Evolutionary conservation across 2,329 filamentous ascomycete genomes (phyloP), one percentile per base, ranked within the genome.

Genomic region (Orbilia quercus): DNA sequence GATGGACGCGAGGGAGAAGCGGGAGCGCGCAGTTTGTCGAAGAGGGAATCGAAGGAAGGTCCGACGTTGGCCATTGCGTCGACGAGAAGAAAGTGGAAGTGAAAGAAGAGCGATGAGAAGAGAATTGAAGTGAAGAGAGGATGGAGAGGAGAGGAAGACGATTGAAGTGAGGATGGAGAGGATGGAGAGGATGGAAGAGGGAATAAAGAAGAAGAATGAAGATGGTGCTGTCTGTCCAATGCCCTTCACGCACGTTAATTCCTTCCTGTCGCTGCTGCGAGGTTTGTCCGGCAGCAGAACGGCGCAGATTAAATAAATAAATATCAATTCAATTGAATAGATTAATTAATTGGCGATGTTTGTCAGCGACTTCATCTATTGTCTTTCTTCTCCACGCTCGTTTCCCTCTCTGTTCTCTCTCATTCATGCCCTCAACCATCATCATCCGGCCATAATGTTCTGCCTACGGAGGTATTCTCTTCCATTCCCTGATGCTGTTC

Each of bases 381-480:
- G n/a, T n/a, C n/a, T n/a, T 14, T 50, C 45, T 9, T 31, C 20
- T 31, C 18, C 45, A 31, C 23, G 20, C n/a, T 45, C 45, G 11
- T n/a, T 50, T 25, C 38, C 20, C n/a, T 40, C 18, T 40, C 1
- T 36, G 11, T 28, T 18, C 47, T 22, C 48, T 12, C 31, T 34
- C 31, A 6, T 6, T 6, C 31, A 34, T 6, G 31, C 31, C 31
- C 6, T 34, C 31, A 6, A 34, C 31, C 31, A 12, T 12, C 12
- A 34, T 12, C 7, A 44, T n/a, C 40, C 40, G 40, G 7, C 40
- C 76, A 78, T 71, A 75, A 89, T 90, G 87, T 89, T 90, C 80
- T 90, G 88, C 80, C 82, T 90, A 74, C 84, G 88, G 77, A 89
- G 86, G 87, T 88, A 34, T 34, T 18, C 34, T 22, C 16, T n/a